Evolutionary conservation across 257 asterid genomes (phyloP).

Genomic region (Solanum pimpinellifolium): DNA sequence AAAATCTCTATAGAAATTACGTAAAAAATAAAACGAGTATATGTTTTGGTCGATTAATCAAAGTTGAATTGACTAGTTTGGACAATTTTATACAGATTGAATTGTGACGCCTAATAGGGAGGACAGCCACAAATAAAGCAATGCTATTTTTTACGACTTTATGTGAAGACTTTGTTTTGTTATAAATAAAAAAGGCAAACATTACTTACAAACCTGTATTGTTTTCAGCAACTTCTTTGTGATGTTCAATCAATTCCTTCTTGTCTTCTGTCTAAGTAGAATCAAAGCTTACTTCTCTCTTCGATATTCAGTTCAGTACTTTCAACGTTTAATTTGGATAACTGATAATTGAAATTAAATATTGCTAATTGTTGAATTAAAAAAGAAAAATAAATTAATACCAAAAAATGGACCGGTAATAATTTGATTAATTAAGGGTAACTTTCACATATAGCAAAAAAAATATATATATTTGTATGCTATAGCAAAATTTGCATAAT

Average conservation of each 20-base stretch:
- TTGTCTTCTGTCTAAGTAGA: background rate
- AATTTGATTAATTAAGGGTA: background rate
- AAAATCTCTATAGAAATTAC: background rate
- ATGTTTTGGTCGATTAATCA: background rate
- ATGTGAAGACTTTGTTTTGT: background rate
- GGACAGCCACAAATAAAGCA: background rate
- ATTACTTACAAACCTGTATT: background rate
- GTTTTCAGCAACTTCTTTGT: background rate
- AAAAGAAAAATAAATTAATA: too few species aligned
- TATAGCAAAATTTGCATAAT: too few species aligned
- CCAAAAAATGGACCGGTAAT: background rate
- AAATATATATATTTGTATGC: too few species aligned
- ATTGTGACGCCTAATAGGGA: background rate
- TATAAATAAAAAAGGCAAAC: background rate
- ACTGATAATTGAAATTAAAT: rapidly evolving
- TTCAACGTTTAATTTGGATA: background rate
- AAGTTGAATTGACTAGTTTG: background rate
- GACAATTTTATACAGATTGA: background rate
- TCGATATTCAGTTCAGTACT: background rate
- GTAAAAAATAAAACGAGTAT: background rate
- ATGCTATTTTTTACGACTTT: background rate
- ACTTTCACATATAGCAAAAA: too few species aligned
- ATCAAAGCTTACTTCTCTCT: background rate
- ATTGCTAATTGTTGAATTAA: too few species aligned
- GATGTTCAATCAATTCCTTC: background rate